Conservation (phyloP, 1,284 basidiomycete genomes). For the Papiliotrema nemorosa region DNA sequence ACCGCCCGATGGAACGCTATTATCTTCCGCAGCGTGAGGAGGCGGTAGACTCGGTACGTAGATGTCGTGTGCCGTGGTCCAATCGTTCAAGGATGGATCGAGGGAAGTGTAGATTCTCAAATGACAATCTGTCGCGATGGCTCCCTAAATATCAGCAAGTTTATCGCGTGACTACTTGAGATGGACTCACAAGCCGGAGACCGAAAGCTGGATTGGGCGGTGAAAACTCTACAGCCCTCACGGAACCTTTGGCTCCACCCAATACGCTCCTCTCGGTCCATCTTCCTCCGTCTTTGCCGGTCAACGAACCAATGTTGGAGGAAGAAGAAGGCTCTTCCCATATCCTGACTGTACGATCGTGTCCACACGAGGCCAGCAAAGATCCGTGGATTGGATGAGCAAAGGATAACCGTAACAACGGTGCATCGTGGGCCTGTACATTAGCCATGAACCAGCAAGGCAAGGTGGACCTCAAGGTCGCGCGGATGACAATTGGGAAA, state of each 20-base stretch:
- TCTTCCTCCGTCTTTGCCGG: slow-evolving; percentile 17
- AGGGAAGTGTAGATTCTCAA: slow-evolving; percentile 86
- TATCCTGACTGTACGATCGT: slow-evolving; percentile 82
- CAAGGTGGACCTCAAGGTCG: background rate
- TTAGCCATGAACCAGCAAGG: background rate
- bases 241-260: slow-evolving; percentile 75
- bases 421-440: slow-evolving; percentile 77
- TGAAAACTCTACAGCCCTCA: slow-evolving; percentile 77
- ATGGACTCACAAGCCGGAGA: slow-evolving; percentile 66
- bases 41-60: slow-evolving; percentile 59
- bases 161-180: background rate
- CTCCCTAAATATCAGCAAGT: slow-evolving; percentile 57
- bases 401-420: slow-evolving; percentile 76
- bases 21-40: slow-evolving; percentile 30
- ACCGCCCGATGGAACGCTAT: too few relatives aligned
- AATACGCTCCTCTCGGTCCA: slow-evolving; percentile 75
- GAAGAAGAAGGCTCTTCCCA: slow-evolving; percentile 64
- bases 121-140: slow-evolving; percentile 78
- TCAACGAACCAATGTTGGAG: background rate
- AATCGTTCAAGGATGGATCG: slow-evolving; percentile 72
- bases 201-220: slow-evolving; percentile 70
- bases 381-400: slow-evolving; percentile 85
- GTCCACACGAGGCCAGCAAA: slow-evolving; percentile 76
- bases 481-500: too few relatives aligned
- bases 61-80: slow-evolving; percentile 74